Conservation (phyloP, 2,329 filamentous ascomycete species). For the Aschersonia sp. region DNA sequence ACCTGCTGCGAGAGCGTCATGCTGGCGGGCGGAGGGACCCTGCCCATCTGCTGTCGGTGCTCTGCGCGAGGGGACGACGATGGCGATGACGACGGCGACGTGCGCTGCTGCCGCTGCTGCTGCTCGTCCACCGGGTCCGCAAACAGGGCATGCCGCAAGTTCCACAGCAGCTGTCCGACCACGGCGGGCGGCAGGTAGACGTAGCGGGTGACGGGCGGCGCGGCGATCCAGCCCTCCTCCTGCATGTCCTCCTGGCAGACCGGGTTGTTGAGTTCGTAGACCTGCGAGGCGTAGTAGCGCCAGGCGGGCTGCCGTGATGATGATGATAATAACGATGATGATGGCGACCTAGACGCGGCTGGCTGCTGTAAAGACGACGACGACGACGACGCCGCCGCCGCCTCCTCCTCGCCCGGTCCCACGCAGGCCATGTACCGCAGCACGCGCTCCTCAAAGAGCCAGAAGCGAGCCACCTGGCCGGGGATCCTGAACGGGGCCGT, state of each 20-base stretch:
- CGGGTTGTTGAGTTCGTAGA: constrained; percentile 50
- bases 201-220: constrained; percentile 19
- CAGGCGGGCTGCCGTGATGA: constrained; percentile 6
- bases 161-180: constrained; percentile 41
- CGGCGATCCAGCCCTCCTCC: constrained; percentile 34
- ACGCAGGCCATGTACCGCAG: constrained; percentile 46
- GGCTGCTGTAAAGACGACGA: no score
- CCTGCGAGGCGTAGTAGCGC: constrained; percentile 20
- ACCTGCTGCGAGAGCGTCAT: constrained; percentile 35
- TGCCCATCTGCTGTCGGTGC: no score
- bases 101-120: neutral
- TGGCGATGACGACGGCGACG: no score
- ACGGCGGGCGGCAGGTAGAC: constrained; percentile 40
- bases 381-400: neutral
- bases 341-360: no score
- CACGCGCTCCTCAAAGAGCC: constrained; percentile 41
- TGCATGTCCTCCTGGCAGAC: constrained; percentile 35
- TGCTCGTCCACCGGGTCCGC: constrained; percentile 6
- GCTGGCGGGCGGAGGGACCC: constrained; percentile 5
- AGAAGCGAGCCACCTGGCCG: constrained; percentile 39
- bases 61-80: no score
- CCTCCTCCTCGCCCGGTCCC: constrained; percentile 21
- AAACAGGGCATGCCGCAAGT: constrained; percentile 37
- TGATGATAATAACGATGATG: no score
- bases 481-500: constrained; percentile 42